Evolutionary conservation across 1,139 yeast species (phyloP).

Genomic region (Debaryomyces nepalensis): DNA sequence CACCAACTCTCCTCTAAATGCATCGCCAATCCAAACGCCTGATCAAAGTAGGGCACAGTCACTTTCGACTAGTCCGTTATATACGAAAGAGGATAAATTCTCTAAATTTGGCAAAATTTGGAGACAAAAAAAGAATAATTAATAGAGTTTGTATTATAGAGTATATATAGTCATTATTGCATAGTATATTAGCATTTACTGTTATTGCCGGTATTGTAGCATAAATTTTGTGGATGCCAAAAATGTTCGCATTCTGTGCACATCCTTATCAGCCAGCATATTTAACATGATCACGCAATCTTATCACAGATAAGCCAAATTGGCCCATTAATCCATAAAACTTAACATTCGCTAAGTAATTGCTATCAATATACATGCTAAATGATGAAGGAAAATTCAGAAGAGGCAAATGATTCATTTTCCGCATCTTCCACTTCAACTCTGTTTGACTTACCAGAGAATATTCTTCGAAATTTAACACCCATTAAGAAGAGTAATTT

Average conservation of each 20-base stretch:
- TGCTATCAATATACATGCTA: conserved; percentile 2
- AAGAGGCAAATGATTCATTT: conserved; percentile 6
- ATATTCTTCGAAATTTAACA: conserved; percentile 25
- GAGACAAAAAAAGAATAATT: conserved; percentile 14
- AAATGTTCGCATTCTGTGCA: conserved; percentile 13
- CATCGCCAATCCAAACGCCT: conserved; percentile 7
- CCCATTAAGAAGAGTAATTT: conserved; percentile 18
- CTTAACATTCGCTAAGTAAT: conserved; percentile 6
- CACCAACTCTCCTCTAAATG: conserved; percentile 3
- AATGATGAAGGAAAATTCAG: conserved; percentile 7
- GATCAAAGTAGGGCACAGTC: conserved; percentile 11
- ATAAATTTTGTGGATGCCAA: conserved; percentile 10
- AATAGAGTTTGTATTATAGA: conserved; percentile 12
- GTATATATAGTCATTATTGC: conserved; percentile 4
- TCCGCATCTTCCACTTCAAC: conserved; percentile 13
- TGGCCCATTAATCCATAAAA: background rate
- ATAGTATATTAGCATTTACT: conserved; percentile 3
- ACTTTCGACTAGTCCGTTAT: conserved; percentile 13
- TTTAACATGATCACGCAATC: background rate
- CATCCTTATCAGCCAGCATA: conserved; percentile 10
- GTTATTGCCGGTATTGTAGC: background rate
- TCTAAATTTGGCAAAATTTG: conserved; percentile 17
- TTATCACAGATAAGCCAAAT: background rate
- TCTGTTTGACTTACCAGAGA: conserved; percentile 23
- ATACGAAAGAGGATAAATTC: conserved; percentile 9